Evolutionary conservation across 495 filamentous ascomycete species (phyloP).

Genomic region (Pyronema domesticum): DNA sequence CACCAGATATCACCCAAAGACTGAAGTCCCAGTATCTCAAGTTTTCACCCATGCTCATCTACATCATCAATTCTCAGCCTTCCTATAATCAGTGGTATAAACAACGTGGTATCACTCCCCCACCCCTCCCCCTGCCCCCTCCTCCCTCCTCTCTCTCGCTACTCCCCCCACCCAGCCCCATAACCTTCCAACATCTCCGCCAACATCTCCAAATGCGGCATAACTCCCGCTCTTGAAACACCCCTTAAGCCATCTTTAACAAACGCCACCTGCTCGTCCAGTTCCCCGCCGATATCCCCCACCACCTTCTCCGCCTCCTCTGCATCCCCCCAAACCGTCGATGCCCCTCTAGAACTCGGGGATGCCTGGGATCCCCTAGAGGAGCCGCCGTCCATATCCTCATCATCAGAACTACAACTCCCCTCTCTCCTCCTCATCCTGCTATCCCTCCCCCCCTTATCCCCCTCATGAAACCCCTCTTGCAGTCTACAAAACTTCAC

Average conservation of each 20-base stretch:
- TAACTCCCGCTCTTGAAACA: constrained; percentile 40
- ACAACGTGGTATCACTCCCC: too few species aligned
- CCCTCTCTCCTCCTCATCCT: background rate
- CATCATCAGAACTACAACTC: constrained; percentile 13
- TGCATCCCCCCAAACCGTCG: constrained; percentile 15
- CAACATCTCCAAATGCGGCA: constrained; percentile 39
- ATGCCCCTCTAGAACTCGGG: constrained; percentile 28
- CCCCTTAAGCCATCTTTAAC: constrained; percentile 37
- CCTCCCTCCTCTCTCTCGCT: too few species aligned
- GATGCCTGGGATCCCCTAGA: constrained; percentile 26
- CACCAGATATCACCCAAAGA: too few species aligned
- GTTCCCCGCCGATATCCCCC: constrained; percentile 30
- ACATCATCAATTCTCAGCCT: too few species aligned
- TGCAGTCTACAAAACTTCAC: constrained; percentile 34
- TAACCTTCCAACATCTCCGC: constrained; percentile 39
- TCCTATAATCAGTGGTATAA: too few species aligned
- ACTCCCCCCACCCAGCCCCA: constrained; percentile 1
- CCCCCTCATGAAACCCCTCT: constrained; percentile 23
- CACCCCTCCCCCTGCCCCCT: too few species aligned
- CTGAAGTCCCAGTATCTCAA: too few species aligned
- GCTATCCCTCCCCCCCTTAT: too few species aligned
- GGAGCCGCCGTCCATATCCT: constrained; percentile 24
- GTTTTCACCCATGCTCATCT: too few species aligned
- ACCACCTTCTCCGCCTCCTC: constrained; percentile 26
- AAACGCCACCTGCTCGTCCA: constrained; percentile 36